A percentile compares a stretch with the other conserved stretches of the same genome.
Evolutionary conservation across 371 early-diverging fungal species (phyloP).

Genomic region (Mucor lusitanicus): DNA sequence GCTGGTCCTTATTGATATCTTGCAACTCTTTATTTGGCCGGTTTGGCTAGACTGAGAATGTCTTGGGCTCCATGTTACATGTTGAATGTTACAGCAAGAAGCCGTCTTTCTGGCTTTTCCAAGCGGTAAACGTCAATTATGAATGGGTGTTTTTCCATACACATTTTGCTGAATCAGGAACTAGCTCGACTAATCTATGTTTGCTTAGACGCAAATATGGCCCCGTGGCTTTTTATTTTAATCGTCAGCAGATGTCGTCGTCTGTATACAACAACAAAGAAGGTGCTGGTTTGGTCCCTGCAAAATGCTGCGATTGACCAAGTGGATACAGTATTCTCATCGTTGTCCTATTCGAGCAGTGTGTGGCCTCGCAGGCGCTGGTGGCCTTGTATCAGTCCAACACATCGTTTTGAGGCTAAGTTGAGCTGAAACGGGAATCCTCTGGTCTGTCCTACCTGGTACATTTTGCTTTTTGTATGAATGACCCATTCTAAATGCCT

Average conservation of each 20-base stretch:
- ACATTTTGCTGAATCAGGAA: not conserved
- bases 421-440: slow-evolving; percentile 9
- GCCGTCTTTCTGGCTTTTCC: not conserved
- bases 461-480: slow-evolving; percentile 4
- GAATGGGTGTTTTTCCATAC: not conserved
- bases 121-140: not conserved
- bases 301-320: not conserved
- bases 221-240: not conserved
- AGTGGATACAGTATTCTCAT: not conserved
- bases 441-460: slow-evolving; percentile 9
- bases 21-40: not conserved
- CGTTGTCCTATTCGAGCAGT: not conserved
- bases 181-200: not conserved
- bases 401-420: slow-evolving; percentile 6
- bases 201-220: not conserved
- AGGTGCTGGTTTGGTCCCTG: not conserved
- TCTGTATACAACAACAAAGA: not conserved
- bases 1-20: not conserved
- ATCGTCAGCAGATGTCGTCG: not conserved
- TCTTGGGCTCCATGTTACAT: not conserved
- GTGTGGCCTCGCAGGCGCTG: no score
- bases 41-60: not conserved
- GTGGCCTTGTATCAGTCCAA: not conserved
- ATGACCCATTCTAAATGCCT: slow-evolving; percentile 8
- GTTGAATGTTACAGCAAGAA: not conserved